A percentile compares a stretch with the other conserved stretches of the same genome.
These are phyloP conservation scores for Turnera subulata DNA, from an alignment of 345 rosid species.

Conservation along the genomic window DNA sequence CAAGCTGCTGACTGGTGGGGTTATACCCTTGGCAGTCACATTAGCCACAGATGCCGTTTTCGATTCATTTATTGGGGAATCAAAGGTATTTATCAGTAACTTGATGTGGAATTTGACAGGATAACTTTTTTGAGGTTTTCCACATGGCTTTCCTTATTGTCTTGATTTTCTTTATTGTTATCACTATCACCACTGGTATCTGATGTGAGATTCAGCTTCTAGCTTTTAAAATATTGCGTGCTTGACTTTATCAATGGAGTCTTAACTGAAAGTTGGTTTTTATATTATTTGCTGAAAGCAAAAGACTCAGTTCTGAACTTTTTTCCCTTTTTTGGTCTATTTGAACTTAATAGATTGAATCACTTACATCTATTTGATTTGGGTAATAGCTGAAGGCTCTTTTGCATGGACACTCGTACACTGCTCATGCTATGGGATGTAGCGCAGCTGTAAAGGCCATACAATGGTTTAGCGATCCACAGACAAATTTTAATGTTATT, in stretches of 20 bases:
- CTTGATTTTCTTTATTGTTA: background rate
- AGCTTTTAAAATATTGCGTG: background rate
- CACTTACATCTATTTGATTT: conserved; percentile 15
- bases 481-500: conserved; percentile 55
- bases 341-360: background rate
- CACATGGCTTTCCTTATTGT: background rate
- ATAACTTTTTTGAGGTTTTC: background rate
- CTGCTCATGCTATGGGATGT: conserved; percentile 96
- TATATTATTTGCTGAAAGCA: background rate
- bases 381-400: conserved; percentile 80
- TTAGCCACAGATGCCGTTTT: conserved; percentile 70
- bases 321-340: background rate
- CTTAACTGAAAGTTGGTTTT: background rate
- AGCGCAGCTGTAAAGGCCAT: conserved; percentile 81
- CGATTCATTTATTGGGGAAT: conserved; percentile 75
- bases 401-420: conserved; percentile 91
- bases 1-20: conserved; percentile 87
- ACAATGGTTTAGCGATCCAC: conserved; percentile 82
- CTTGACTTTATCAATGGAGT: conserved; percentile 6
- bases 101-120: background rate
- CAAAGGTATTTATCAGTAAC: conserved; percentile 54
- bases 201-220: too few relatives aligned
- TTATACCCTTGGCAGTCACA: conserved; percentile 86
- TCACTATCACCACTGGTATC: too few relatives aligned
- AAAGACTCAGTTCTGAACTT: background rate